Conservation (phyloP, 2,329 filamentous ascomycete genomes). For the Bertia moriformis region DNA sequence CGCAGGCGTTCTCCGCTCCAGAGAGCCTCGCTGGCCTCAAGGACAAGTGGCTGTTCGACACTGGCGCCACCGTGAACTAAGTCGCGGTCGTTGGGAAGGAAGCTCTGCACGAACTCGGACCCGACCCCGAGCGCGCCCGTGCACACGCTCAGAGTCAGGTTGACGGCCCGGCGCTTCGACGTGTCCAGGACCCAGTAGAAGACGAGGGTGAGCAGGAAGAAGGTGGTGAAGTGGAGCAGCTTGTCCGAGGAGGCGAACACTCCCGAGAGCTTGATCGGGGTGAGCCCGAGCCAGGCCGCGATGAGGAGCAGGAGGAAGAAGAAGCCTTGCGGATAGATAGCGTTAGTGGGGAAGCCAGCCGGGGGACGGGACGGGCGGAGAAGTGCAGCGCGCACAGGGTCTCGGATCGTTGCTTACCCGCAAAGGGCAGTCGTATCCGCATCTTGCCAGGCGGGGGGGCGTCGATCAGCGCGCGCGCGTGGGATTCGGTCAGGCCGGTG, state of each 20-base stretch:
- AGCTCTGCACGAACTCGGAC: slow-evolving; percentile 61
- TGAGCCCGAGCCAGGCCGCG: slow-evolving; percentile 68
- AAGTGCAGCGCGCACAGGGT: too few relatives aligned
- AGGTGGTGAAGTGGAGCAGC: slow-evolving; percentile 69
- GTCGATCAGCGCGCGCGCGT: too few relatives aligned
- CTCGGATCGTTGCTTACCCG: slow-evolving; percentile 47
- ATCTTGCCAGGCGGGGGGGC: slow-evolving; percentile 28
- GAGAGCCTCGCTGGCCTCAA: slow-evolving; percentile 1
- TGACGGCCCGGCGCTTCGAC: slow-evolving; percentile 66
- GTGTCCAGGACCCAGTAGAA: slow-evolving; percentile 99
- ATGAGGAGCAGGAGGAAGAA: slow-evolving; percentile 60
- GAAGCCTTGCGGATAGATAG: slow-evolving; percentile 30
- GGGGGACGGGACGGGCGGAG: slow-evolving; percentile 7
- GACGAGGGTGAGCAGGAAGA: slow-evolving; percentile 71
- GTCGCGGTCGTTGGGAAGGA: slow-evolving; percentile 60
- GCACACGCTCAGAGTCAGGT: slow-evolving; percentile 70
- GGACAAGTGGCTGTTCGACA: slow-evolving; percentile 1
- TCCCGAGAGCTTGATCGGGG: slow-evolving; percentile 34
- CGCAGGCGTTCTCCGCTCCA: slow-evolving; percentile 36
- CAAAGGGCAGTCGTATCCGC: slow-evolving; percentile 79
- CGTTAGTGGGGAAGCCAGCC: not conserved
- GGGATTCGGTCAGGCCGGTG: too few relatives aligned
- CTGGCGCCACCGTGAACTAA: too few relatives aligned
- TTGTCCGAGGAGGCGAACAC: slow-evolving; percentile 66
- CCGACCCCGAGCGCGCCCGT: slow-evolving; percentile 58